These are phyloP conservation scores for Venturia asperata DNA, from an alignment of 2,329 filamentous ascomycete species.

Conservation along the genomic window DNA sequence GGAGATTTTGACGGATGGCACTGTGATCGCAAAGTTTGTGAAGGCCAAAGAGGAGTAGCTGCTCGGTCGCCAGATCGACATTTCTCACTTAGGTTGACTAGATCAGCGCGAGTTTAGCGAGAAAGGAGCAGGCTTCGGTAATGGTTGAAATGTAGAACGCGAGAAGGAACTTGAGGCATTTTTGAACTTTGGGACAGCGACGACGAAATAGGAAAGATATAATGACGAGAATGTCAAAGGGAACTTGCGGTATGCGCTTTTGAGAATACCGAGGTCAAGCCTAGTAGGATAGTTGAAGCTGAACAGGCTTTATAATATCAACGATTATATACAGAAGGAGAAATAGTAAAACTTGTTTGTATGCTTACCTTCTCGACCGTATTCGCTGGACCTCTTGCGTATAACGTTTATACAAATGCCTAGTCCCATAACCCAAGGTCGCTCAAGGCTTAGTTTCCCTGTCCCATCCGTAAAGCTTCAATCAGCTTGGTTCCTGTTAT, in stretches of 20 bases:
- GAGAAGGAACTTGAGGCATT: neutral
- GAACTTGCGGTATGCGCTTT: neutral
- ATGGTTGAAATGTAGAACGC: neutral
- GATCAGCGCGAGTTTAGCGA: too few species aligned
- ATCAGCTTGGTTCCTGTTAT: neutral
- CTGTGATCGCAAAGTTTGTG: neutral
- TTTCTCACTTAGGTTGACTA: too few species aligned
- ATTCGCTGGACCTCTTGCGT: too few species aligned
- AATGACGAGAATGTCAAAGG: neutral
- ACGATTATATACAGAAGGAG: neutral
- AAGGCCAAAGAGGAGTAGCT: neutral
- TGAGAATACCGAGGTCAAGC: neutral
- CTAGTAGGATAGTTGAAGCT: too few species aligned
- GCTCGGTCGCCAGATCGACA: neutral
- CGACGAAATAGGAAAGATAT: neutral
- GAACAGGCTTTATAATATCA: neutral
- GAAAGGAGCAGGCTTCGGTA: too few species aligned
- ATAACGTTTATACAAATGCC: too few species aligned
- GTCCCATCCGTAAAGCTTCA: neutral
- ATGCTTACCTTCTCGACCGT: neutral
- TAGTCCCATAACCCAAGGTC: neutral
- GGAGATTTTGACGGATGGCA: slow-evolving; percentile 7
- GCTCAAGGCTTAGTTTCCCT: neutral
- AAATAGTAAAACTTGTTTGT: neutral
- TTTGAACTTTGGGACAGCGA: neutral